These are phyloP conservation scores for Ophiostoma triangulosporum DNA, from an alignment of 2,329 filamentous ascomycete genomes.

Conservation along the genomic window DNA sequence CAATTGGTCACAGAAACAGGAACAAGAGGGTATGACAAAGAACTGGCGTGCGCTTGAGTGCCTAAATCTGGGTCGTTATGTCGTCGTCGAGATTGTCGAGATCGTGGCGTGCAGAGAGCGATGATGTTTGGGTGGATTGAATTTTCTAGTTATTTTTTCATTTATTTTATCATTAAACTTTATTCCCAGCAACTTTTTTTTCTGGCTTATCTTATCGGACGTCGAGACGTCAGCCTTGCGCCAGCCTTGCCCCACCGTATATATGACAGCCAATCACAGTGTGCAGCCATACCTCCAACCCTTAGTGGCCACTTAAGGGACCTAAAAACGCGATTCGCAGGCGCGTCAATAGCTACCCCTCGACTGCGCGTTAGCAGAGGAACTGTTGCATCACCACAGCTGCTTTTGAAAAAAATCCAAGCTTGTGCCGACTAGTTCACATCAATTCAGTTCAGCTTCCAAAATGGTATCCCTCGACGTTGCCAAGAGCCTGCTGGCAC, in stretches of 20 bases:
- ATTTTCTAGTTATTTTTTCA: slow-evolving; percentile 1
- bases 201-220: slow-evolving; percentile 13
- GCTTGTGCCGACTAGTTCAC: too few relatives aligned
- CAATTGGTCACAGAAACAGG: neutral
- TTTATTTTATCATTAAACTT: neutral
- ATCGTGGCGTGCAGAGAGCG: neutral
- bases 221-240: slow-evolving; percentile 5
- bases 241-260: slow-evolving; percentile 12
- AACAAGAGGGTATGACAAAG: neutral
- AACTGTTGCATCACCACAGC: too few relatives aligned
- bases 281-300: neutral
- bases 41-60: neutral
- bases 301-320: neutral
- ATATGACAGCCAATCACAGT: neutral
- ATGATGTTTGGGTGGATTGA: slow-evolving; percentile 1
- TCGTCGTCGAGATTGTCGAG: neutral
- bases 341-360: neutral
- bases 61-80: neutral
- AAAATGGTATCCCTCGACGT: slow-evolving; percentile 32
- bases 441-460: too few relatives aligned
- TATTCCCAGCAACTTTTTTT: slow-evolving; percentile 9
- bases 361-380: neutral
- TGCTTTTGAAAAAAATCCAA: too few relatives aligned
- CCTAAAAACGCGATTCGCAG: neutral
- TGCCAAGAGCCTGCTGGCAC: slow-evolving; percentile 31